Evolutionary conservation across 1,139 yeast genomes (phyloP).

Genomic region (Meyerozyma smithsonii): DNA sequence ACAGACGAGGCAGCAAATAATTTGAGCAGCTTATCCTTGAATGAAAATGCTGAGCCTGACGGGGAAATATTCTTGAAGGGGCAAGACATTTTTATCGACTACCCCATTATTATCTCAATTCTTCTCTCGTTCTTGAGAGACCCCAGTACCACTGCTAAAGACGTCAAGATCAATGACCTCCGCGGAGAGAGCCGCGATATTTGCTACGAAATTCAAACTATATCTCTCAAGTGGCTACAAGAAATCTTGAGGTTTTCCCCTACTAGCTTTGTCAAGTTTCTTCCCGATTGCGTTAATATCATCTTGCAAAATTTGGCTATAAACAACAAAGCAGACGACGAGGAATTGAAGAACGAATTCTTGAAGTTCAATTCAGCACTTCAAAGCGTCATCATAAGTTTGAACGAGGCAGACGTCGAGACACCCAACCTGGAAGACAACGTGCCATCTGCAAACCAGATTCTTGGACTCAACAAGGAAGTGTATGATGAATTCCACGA

Average conservation of each 20-base stretch:
- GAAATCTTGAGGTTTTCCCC: slow-evolving; percentile 74
- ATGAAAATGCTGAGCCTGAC: slow-evolving; percentile 32
- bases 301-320: slow-evolving; percentile 35
- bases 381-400: slow-evolving; percentile 29
- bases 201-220: slow-evolving; percentile 74
- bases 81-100: slow-evolving; percentile 81
- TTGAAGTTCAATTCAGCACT: slow-evolving; percentile 32
- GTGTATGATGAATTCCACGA: slow-evolving; percentile 40
- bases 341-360: slow-evolving; percentile 35
- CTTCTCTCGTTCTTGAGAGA: slow-evolving; percentile 67
- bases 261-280: slow-evolving; percentile 61
- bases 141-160: slow-evolving; percentile 28
- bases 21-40: slow-evolving; percentile 6
- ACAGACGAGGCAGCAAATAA: slow-evolving; percentile 6
- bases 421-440: slow-evolving; percentile 7
- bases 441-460: slow-evolving; percentile 7
- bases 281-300: slow-evolving; percentile 40
- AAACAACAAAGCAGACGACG: slow-evolving; percentile 35
- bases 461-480: slow-evolving; percentile 35
- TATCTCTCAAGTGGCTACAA: slow-evolving; percentile 80
- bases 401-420: slow-evolving; percentile 19
- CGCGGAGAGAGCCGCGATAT: slow-evolving; percentile 37
- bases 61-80: slow-evolving; percentile 68
- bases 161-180: slow-evolving; percentile 23
- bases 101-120: slow-evolving; percentile 74